phyloP scores from a whole-genome alignment of 2,329 filamentous ascomycete species.

The Tolypocladium nubicola region DNA sequence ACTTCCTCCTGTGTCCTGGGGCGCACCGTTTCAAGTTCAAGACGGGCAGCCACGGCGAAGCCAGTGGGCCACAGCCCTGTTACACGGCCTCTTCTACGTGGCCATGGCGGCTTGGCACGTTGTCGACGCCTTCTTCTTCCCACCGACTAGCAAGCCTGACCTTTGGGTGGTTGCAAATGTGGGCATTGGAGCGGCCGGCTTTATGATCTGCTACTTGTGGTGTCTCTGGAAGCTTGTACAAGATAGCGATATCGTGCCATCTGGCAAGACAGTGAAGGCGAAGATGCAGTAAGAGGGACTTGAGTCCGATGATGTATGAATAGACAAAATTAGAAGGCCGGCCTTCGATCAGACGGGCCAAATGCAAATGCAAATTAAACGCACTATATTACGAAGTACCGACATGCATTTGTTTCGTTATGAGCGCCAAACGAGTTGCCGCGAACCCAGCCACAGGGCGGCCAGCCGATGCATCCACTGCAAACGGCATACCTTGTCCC shows the following conservation, averaged over 20 bases:
- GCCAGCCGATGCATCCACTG: too few species aligned
- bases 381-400: not conserved
- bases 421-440: too few species aligned
- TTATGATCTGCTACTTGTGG: conserved; percentile 84
- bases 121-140: conserved; percentile 53
- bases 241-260: conserved; percentile 44
- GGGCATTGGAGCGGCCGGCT: conserved; percentile 73
- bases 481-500: not conserved
- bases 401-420: too few species aligned
- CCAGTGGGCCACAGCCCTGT: conserved; percentile 48
- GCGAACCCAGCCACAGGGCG: too few species aligned
- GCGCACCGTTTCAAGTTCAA: conserved; percentile 53
- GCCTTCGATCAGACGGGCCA: not conserved
- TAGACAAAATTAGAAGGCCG: not conserved
- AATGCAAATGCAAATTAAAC: not conserved
- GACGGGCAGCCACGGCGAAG: conserved; percentile 22
- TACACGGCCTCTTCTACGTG: conserved; percentile 69
- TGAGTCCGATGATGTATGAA: not conserved
- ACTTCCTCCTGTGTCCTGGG: conserved; percentile 66
- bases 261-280: conserved; percentile 16
- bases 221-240: conserved; percentile 60
- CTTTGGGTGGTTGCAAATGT: conserved; percentile 92
- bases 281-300: conserved; percentile 22
- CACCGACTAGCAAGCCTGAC: conserved; percentile 74
- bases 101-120: conserved; percentile 76